Evolutionary conservation across 352 stramenopile genomes (phyloP).

Genomic region (Aphanomyces invadans): DNA sequence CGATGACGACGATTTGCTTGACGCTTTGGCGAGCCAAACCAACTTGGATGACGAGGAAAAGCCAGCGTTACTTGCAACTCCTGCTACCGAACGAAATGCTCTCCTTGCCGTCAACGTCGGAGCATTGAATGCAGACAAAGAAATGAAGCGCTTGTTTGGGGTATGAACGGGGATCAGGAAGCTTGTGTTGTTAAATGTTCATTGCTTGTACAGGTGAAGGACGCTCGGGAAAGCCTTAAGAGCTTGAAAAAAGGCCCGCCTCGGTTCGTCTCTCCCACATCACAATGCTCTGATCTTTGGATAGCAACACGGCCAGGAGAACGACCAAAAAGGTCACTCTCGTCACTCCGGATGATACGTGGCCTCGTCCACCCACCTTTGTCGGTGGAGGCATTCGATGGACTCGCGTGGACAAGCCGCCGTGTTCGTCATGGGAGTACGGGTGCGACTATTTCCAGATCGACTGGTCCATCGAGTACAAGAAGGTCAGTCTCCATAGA

Average conservation of each 20-base stretch:
- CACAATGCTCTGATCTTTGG: not conserved
- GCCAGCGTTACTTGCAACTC: constrained; percentile 29
- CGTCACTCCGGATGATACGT: constrained; percentile 71
- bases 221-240: constrained; percentile 36
- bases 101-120: constrained; percentile 60
- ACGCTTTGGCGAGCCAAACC: constrained; percentile 45
- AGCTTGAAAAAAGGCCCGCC: constrained; percentile 6
- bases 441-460: constrained; percentile 76
- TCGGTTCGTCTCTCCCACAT: constrained; percentile 1
- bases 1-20: constrained; percentile 59
- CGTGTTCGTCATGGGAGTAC: constrained; percentile 53
- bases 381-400: constrained; percentile 79
- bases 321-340: constrained; percentile 67
- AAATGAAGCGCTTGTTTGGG: constrained; percentile 86
- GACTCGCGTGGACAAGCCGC: constrained; percentile 72
- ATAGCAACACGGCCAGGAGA: constrained; percentile 45
- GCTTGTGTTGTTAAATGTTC: too few species aligned
- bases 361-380: constrained; percentile 78
- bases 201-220: constrained; percentile 43
- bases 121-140: constrained; percentile 77
- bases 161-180: constrained; percentile 37
- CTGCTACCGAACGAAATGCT: constrained; percentile 38
- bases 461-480: constrained; percentile 81
- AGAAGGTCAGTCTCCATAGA: constrained; percentile 43
- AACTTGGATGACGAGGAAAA: constrained; percentile 37